Evolutionary conservation across 495 filamentous ascomycete species (phyloP), one percentile per base, ranked within the genome.

Genomic region (Penicillium desertorum): DNA sequence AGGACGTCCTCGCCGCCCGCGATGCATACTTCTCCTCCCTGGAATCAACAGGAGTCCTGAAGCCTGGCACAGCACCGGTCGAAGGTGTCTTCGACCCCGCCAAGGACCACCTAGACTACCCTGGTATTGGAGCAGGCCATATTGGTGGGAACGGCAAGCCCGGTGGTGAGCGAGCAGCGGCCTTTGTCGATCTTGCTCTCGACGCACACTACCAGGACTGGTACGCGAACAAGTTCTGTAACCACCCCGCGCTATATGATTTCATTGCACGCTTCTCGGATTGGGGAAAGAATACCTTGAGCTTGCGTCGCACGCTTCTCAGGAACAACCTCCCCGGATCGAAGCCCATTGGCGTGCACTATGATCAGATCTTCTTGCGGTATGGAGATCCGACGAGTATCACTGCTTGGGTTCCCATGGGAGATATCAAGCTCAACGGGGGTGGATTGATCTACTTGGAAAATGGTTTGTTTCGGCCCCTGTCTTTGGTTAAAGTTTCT

Each of bases 321-420:
- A 67, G 85, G 27, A 83, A 86, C 60, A 86, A 85, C 56, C 76
- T 82, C 14, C 85, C 85, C 5, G 75, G 79, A 1, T 79, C 77
- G 9, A 76, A 82, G 60, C 79, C 83, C 0, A 87, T 83, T 52
- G 83, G 81, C 0, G 80, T 87, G 0, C 85, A 87, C 61, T 87
- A 87, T 61, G 85, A 88, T 60, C 83, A 86, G 65, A 83, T 85
- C 27, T 88, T 87, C 66, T 69, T 88, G n/a, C 66, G 84, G 2
- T 63, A 80, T 57, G 84, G 83, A 0, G 80, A 82, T 29, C 75
- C 81, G 7, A 82, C 79, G 1, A 77, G 74, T 57, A 60, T 87
- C 6, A 88, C 84, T 17, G 83, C 83, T 5, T 88, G 85, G 85
- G 81, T 85, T 1, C 85, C 84, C 0, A 85, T 87, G 34, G 84